These are phyloP conservation scores for Aurifilum marmelostoma DNA, from an alignment of 2,329 filamentous ascomycete genomes.

Conservation along the genomic window DNA sequence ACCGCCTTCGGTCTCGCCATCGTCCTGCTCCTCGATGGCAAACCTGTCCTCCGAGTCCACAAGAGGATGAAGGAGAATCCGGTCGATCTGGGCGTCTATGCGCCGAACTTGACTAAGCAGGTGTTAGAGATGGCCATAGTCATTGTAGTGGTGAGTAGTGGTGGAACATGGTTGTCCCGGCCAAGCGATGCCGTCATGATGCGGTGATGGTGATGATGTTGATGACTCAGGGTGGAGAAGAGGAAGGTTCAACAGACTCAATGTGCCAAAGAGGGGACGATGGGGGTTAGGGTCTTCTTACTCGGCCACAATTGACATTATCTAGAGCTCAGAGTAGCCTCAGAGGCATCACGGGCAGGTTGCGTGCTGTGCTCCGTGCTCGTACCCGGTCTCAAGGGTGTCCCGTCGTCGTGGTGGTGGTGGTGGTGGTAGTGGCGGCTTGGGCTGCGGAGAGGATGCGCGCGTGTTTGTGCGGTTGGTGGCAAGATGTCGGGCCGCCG, in stretches of 20 bases:
- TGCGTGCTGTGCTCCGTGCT: background rate
- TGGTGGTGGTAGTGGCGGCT: slow-evolving; percentile 15
- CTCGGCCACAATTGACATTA: slow-evolving; percentile 53
- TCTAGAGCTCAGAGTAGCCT: slow-evolving; percentile 26
- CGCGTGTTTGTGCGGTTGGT: background rate
- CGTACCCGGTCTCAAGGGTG: background rate
- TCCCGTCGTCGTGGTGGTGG: background rate
- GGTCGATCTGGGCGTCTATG: slow-evolving; percentile 68
- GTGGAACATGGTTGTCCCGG: background rate
- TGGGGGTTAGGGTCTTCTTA: slow-evolving; percentile 36
- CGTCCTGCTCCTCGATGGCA: slow-evolving; percentile 33
- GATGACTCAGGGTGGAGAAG: background rate
- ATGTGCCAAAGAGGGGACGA: background rate
- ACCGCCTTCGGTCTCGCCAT: slow-evolving; percentile 34
- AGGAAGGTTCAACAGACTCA: background rate
- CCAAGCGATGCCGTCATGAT: background rate
- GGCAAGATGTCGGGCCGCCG: slow-evolving; percentile 16
- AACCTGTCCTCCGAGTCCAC: slow-evolving; percentile 46
- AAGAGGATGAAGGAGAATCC: slow-evolving; percentile 55
- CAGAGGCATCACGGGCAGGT: slow-evolving; percentile 26
- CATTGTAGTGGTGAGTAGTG: too few species aligned
- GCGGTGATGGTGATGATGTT: background rate
- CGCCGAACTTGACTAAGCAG: slow-evolving; percentile 60
- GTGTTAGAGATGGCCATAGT: slow-evolving; percentile 16
- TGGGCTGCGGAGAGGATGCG: background rate